Evolutionary conservation across 495 filamentous ascomycete genomes (phyloP).

Genomic region (Penicillium egyptiacum): DNA sequence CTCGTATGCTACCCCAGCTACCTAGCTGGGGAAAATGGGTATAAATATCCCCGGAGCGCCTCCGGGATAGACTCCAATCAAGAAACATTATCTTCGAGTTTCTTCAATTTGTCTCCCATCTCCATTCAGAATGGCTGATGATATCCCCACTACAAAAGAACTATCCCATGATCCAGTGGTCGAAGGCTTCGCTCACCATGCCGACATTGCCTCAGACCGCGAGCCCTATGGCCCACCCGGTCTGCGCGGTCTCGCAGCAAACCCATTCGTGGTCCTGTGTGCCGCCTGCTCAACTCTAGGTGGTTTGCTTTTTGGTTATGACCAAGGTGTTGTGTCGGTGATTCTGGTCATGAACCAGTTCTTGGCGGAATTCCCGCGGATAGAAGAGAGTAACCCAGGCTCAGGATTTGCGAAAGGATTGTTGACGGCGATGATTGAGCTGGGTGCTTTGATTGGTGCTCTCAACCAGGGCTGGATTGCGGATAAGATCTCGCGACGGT

Average conservation of each 20-base stretch:
- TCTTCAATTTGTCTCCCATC: neutral
- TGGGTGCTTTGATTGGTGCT: conserved; percentile 56
- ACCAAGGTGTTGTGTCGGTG: conserved; percentile 57
- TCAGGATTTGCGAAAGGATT: conserved; percentile 60
- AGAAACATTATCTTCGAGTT: neutral
- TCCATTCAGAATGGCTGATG: conserved; percentile 16
- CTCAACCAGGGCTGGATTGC: conserved; percentile 60
- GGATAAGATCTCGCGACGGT: conserved; percentile 58
- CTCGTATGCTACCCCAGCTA: neutral
- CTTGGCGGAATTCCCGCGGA: conserved; percentile 47
- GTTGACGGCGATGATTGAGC: conserved; percentile 60
- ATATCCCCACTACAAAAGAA: conserved; percentile 17
- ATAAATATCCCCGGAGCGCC: neutral
- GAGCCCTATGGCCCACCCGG: conserved; percentile 51
- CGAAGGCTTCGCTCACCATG: conserved; percentile 44
- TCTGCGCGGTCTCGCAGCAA: conserved; percentile 48
- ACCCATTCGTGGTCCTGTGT: conserved; percentile 52
- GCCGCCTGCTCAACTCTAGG: conserved; percentile 57
- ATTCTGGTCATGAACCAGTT: conserved; percentile 61
- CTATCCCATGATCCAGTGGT: conserved; percentile 21
- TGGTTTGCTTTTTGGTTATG: conserved; percentile 59
- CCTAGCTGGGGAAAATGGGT: neutral
- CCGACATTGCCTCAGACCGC: conserved; percentile 37
- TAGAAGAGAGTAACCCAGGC: conserved; percentile 41
- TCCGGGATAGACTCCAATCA: neutral